Evolutionary conservation across 768 basidiomycete genomes (phyloP), one percentile per base, ranked within the genome.

Genomic region (Phylloporus sp.): DNA sequence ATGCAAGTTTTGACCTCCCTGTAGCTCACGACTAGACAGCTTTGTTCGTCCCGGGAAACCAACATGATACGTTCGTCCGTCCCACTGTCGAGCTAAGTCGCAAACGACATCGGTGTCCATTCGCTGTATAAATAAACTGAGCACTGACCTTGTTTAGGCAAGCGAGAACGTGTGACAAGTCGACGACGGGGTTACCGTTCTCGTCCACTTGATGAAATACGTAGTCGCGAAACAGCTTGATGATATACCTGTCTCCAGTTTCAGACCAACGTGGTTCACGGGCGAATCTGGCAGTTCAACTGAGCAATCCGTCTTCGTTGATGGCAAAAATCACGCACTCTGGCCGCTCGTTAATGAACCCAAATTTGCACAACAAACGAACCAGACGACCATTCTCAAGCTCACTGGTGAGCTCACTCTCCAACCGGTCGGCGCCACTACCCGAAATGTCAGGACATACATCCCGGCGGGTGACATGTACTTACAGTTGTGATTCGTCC

Each of bases 281-380:
- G n/a, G 93, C 86, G 58, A 96, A 96, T 58, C 92, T 94, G 18
- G 35, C n/a, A n/a, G 3, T 27, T 45, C 37, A n/a, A 6, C 5
- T 57, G 23, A 53, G 41, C 28, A 44, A 44, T 27, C 24, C 6
- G 9, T 26, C 24, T 4, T 17, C 33, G 9, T 13, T 15, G 17
- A 33, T n/a, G 3, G 31, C 9, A 32, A 20, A 42, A 45, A 28
- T 15, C 6, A 77, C 89, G 45, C 62, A 97, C 92, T 98, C 96
- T 3, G 96, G 95, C n/a, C 96, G 78, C 62, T 99, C 96, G 64
- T 98, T 98, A 71, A 99, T 97, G 67, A 99, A 98, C 1, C 92
- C 92, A 57, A 99, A 85, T 69, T 98, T 99, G 65, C 84, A 84
- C 50, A 98, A 70, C 40, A 98, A 67, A 38, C 96, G 77, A 24